These are phyloP conservation scores for Trypanosoma congolense DNA, from an alignment of 208 protist species.

Conservation along the genomic window DNA sequence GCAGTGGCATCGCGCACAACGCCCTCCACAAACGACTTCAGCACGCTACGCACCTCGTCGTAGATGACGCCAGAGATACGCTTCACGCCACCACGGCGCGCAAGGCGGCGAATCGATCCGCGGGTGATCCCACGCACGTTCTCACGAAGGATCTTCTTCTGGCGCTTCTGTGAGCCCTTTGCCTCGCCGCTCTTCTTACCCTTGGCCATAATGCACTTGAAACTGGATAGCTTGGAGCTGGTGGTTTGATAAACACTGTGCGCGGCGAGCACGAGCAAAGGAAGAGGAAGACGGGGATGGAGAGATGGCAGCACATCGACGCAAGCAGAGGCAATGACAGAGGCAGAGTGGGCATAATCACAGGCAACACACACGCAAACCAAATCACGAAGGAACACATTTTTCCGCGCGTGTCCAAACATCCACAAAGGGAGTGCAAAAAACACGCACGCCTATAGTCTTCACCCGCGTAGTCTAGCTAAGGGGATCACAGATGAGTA, in stretches of 20 bases:
- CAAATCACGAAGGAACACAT: too few relatives aligned
- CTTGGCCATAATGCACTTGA: not conserved
- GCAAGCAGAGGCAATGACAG: not conserved
- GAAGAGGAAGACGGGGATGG: not conserved
- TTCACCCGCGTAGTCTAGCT: too few relatives aligned
- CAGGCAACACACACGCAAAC: too few relatives aligned
- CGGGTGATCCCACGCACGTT: not conserved
- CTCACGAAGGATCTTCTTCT: not conserved
- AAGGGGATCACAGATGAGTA: too few relatives aligned
- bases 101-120: not conserved
- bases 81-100: not conserved
- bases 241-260: not conserved
- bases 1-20: not conserved
- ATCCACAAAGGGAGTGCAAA: too few relatives aligned
- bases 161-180: not conserved
- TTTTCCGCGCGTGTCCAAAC: too few relatives aligned
- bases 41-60: not conserved
- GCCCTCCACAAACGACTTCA: not conserved
- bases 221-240: not conserved
- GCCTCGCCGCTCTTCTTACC: not conserved
- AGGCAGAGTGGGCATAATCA: too few relatives aligned
- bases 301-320: not conserved
- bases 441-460: too few relatives aligned
- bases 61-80: not conserved
- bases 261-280: not conserved